Conservation (phyloP, 306 rosid species). For the cucumber (Cucumis sativus) region Cucumber_9930_V3 NC_026659.2:2252001-2252500, state of each 20-base stretch:
- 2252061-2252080: conserved; percentile 52
- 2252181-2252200: conserved; percentile 93
- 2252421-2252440: not conserved
- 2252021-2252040: conserved; percentile 75
- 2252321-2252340: conserved; percentile 39
- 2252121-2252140: conserved; percentile 85
- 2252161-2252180: conserved; percentile 82
- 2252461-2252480: not conserved
- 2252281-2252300: conserved; percentile 85
- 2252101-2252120: conserved; percentile 89
- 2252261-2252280: conserved; percentile 59
- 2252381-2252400: not conserved
- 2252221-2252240: conserved; percentile 76
- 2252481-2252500: not conserved
- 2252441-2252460: not conserved
- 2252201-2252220: conserved; percentile 79
- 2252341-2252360: not conserved
- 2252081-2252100: conserved; percentile 40
- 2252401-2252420: not conserved
- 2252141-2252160: conserved; percentile 80
- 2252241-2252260: conserved; percentile 88
- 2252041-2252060: conserved; percentile 29
- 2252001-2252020: conserved; percentile 61
- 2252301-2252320: conserved; percentile 91
- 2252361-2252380: not conserved